Evolutionary conservation across 169 alveolate genomes (phyloP), one percentile per base, ranked within the genome.

Genomic region (Ichthyophthirius multifiliis): DNA sequence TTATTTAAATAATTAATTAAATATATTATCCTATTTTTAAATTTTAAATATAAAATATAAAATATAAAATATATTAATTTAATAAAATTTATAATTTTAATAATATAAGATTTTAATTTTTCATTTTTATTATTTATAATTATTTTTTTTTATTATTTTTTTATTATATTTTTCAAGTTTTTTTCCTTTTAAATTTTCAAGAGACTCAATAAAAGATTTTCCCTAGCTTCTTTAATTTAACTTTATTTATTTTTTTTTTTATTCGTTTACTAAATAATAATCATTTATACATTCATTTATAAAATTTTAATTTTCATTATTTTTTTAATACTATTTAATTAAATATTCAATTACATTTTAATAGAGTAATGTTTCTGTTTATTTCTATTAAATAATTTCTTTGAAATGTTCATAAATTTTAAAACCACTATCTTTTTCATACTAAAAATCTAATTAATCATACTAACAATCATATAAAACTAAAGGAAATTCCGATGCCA

Each of bases 381-480:
- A 37, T 41, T 37, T 67, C 13, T 67, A 27, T 37, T 34, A 35
- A 2, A 67, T 34, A 37, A 67, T 67, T 31, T 39, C 9, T 32
- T 35, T n/a, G n/a, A 18, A 67, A 41, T 67, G 48, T 0, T 39
- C 62, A 39, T 67, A 67, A 16, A 67, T 37, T 44, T 67, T 67
- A 12, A 67, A 45, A 45, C 6, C 45, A 10, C 41, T n/a, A 7
- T 67, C 43, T 18, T 37, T 5, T 18, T 31, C 3, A 20, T 67
- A 67, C 12, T 37, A 10, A 67, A 67, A 67, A 18, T 30, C 45
- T 16, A 67, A 32, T 23, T 82, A 83, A 46, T 90, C 89, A 74
- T 85, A 93, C 31, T 85, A 90, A 43, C 95, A 93, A 63, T 93
- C 91, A 87, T 84, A 81, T 74, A 93, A 81, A n/a, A 93, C 87